These are phyloP conservation scores for Phytophthora fragariae DNA, from an alignment of 352 stramenopile species.

Conservation along the genomic window DNA sequence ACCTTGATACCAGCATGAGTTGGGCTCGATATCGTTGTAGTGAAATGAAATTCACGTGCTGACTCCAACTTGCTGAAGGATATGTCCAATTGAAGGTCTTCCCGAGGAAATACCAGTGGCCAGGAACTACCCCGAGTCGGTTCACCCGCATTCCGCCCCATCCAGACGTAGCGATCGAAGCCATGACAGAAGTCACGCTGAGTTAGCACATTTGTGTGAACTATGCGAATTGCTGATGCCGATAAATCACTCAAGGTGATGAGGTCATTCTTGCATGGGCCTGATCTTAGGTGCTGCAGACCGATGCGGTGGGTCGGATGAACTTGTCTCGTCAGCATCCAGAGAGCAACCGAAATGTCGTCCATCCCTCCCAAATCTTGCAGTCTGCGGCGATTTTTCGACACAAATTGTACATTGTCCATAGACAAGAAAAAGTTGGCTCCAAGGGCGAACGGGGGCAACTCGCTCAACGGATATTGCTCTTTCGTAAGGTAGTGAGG, in stretches of 20 bases:
- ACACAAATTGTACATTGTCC: slow-evolving; percentile 50
- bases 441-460: slow-evolving; percentile 48
- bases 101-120: background rate
- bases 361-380: slow-evolving; percentile 48
- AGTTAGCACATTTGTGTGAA: slow-evolving; percentile 46
- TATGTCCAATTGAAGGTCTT: background rate
- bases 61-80: background rate
- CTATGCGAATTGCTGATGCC: slow-evolving; percentile 34
- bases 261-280: slow-evolving; percentile 36
- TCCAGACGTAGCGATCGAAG: slow-evolving; percentile 46
- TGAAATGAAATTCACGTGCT: background rate
- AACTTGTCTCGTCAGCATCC: slow-evolving; percentile 59
- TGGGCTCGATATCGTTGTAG: background rate
- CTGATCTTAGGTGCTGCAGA: slow-evolving; percentile 41
- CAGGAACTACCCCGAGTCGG: background rate
- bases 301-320: slow-evolving; percentile 31
- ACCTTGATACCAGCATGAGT: background rate
- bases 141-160: background rate
- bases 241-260: slow-evolving; percentile 54
- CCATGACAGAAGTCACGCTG: slow-evolving; percentile 38
- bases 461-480: slow-evolving; percentile 36
- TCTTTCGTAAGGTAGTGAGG: slow-evolving; percentile 37
- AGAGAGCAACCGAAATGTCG: slow-evolving; percentile 62
- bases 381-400: slow-evolving; percentile 36
- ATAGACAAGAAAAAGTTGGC: slow-evolving; percentile 53